Conservation (phyloP, 768 basidiomycete genomes). For the Amanita fuliginea region DNA sequence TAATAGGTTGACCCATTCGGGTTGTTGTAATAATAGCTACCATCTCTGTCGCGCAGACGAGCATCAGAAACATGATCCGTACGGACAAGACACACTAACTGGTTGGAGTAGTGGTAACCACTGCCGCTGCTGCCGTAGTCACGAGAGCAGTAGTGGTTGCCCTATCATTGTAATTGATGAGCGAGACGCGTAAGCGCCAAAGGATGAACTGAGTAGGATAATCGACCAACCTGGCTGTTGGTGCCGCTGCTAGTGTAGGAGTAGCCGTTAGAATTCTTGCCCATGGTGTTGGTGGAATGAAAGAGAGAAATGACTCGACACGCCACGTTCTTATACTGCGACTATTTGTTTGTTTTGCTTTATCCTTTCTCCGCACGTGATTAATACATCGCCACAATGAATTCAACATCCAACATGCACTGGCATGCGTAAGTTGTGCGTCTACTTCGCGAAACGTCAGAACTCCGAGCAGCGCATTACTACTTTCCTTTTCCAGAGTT, state of each 20-base stretch:
- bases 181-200: not conserved
- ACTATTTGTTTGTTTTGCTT: too few species aligned
- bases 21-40: slow-evolving; percentile 56
- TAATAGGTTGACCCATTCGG: slow-evolving; percentile 51
- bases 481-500: too few species aligned
- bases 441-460: too few species aligned
- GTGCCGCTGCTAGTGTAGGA: slow-evolving; percentile 35
- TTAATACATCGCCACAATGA: too few species aligned
- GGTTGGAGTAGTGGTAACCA: slow-evolving; percentile 56
- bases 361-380: too few species aligned
- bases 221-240: slow-evolving; percentile 34
- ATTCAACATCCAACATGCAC: too few species aligned
- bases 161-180: slow-evolving; percentile 20
- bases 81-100: slow-evolving; percentile 18
- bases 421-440: too few species aligned
- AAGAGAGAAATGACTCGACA: not conserved
- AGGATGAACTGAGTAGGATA: too few species aligned
- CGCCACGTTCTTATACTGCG: too few species aligned
- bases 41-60: slow-evolving; percentile 18
- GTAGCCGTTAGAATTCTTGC: slow-evolving; percentile 18
- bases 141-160: slow-evolving; percentile 52
- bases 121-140: slow-evolving; percentile 28
- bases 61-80: not conserved
- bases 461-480: too few species aligned
- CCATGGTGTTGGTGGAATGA: slow-evolving; percentile 1